These are phyloP conservation scores for Panaeolus cyanescens DNA, from an alignment of 768 basidiomycete genomes.

Conservation along the genomic window DNA sequence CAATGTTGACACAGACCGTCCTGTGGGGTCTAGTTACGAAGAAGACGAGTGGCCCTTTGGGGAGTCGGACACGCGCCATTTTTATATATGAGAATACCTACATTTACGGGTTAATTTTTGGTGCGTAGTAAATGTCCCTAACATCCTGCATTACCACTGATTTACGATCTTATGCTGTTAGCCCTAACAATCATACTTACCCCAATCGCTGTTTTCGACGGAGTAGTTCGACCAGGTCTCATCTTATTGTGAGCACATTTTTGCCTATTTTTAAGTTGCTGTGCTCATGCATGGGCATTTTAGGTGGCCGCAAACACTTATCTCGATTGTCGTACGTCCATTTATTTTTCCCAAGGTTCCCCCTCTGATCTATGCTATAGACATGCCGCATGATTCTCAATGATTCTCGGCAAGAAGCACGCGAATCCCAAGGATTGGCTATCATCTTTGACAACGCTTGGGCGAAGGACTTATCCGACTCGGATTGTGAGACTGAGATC, in stretches of 20 bases:
- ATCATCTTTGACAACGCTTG: not conserved
- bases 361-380: too few relatives aligned
- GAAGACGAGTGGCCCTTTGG: not conserved
- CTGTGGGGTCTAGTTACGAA: not conserved
- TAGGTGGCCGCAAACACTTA: not conserved
- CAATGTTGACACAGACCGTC: not conserved
- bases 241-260: not conserved
- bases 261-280: not conserved
- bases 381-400: not conserved
- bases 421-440: conserved; percentile 4
- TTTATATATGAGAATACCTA: not conserved
- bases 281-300: not conserved
- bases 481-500: not conserved
- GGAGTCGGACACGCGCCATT: not conserved
- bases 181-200: not conserved
- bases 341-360: too few relatives aligned
- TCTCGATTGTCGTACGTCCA: not conserved
- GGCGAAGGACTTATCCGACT: not conserved
- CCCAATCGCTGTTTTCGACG: not conserved
- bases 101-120: not conserved
- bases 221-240: not conserved
- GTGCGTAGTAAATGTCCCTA: not conserved
- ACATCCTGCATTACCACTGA: too few relatives aligned
- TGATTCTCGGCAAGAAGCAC: conserved; percentile 4
- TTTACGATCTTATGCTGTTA: too few relatives aligned